phyloP scores from a whole-genome alignment of 2,329 filamentous ascomycete genomes.

The Fusarium austroafricanum region DNA sequence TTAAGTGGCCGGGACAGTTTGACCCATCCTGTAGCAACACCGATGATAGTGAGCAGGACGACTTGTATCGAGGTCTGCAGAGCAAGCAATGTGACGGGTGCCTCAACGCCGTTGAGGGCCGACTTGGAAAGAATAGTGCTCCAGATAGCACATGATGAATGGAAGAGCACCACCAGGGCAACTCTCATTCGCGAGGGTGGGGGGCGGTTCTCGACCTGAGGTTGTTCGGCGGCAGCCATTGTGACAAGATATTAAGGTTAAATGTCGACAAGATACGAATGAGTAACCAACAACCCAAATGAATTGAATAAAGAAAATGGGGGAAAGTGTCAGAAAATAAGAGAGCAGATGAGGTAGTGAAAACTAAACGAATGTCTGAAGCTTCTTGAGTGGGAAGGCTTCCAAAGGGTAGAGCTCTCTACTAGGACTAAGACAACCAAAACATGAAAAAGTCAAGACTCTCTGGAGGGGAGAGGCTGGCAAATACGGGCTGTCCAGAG shows the following conservation, averaged over 20 bases:
- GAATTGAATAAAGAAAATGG: background rate
- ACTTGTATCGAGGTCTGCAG: slow-evolving; percentile 44
- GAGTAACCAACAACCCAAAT: background rate
- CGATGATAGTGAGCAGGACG: slow-evolving; percentile 39
- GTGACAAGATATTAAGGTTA: slow-evolving; percentile 22
- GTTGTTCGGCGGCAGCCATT: slow-evolving; percentile 37
- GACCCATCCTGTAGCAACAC: slow-evolving; percentile 42
- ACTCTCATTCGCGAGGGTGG: slow-evolving; percentile 38
- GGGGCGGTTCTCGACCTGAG: slow-evolving; percentile 29
- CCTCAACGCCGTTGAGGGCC: slow-evolving; percentile 44
- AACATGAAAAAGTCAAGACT: slow-evolving; percentile 25
- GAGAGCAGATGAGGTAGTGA: slow-evolving; percentile 2
- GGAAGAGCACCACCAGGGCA: slow-evolving; percentile 44
- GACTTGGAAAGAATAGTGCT: slow-evolving; percentile 46
- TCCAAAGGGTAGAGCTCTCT: slow-evolving; percentile 23
- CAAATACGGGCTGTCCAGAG: slow-evolving; percentile 28
- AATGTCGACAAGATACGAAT: slow-evolving; percentile 5
- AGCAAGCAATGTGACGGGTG: slow-evolving; percentile 43
- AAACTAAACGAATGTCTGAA: slow-evolving; percentile 35
- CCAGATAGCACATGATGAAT: slow-evolving; percentile 45
- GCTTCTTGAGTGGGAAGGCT: slow-evolving; percentile 23
- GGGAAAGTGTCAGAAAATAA: background rate
- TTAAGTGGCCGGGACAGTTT: slow-evolving; percentile 38
- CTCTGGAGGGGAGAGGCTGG: slow-evolving; percentile 24
- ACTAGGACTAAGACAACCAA: slow-evolving; percentile 15